Percentiles rank a stretch among this genome's conserved stretches.
Conservation (phyloP, 2,329 filamentous ascomycete species). For the Penicillium paneum region DNA sequence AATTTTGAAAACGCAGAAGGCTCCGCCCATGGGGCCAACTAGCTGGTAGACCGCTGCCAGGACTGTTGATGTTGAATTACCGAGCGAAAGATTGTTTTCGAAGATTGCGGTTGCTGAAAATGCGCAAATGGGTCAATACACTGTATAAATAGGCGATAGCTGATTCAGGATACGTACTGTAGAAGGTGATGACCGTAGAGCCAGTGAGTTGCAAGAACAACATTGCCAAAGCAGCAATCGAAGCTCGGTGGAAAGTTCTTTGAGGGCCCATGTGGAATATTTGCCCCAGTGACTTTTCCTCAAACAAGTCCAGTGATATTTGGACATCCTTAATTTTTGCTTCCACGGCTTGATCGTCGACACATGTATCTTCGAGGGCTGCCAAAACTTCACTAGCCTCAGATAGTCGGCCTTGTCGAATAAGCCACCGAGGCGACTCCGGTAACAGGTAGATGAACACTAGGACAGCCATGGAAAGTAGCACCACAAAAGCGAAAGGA, state of each 20-base stretch:
- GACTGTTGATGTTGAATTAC: conserved; percentile 18
- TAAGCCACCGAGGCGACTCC: conserved; percentile 23
- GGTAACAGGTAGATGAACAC: conserved; percentile 14
- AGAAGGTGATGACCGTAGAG: conserved; percentile 22
- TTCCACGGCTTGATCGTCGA: conserved; percentile 8
- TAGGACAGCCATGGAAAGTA: conserved; percentile 15
- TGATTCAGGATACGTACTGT: conserved; percentile 11
- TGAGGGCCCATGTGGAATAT: conserved; percentile 21
- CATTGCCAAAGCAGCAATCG: conserved; percentile 14
- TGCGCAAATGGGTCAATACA: background rate
- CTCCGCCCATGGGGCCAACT: conserved; percentile 19
- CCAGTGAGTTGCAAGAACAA: conserved; percentile 20
- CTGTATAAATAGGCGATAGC: background rate
- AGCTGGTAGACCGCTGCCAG: conserved; percentile 21
- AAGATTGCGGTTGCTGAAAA: conserved; percentile 20
- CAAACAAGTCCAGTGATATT: conserved; percentile 13
- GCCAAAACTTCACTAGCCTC: conserved; percentile 20
- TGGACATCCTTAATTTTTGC: conserved; percentile 19
- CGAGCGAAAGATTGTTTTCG: conserved; percentile 18
- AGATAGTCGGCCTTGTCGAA: conserved; percentile 12
- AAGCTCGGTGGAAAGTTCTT: conserved; percentile 19
- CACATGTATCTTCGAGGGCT: conserved; percentile 9
- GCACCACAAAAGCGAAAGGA: conserved; percentile 18
- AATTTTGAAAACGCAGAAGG: conserved; percentile 18
- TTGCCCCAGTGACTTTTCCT: conserved; percentile 9